Evolutionary conservation across 1,284 basidiomycete genomes (phyloP).

Genomic region (Cryptococcus sp.): DNA sequence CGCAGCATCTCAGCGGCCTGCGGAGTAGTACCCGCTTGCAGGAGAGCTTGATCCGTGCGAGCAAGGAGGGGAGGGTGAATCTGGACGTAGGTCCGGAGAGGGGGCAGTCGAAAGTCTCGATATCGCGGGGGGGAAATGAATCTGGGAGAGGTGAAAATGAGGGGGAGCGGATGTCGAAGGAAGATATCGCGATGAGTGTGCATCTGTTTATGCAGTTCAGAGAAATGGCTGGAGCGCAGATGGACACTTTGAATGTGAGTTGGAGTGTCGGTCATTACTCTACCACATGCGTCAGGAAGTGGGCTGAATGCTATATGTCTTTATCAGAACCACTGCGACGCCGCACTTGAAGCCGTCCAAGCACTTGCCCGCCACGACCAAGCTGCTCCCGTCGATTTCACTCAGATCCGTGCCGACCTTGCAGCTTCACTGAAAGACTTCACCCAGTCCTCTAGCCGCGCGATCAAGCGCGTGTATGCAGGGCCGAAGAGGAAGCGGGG

Average conservation of each 20-base stretch:
- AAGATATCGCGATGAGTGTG: constrained; percentile 63
- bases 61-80: constrained; percentile 57
- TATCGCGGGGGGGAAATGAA: not conserved
- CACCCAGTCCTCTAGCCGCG: constrained; percentile 63
- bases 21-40: constrained; percentile 77
- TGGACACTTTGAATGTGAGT: constrained; percentile 72
- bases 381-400: constrained; percentile 54
- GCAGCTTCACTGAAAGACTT: constrained; percentile 68
- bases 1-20: constrained; percentile 84
- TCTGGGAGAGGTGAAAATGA: not conserved
- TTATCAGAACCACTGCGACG: constrained; percentile 34
- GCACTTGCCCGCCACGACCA: constrained; percentile 15
- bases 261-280: no score
- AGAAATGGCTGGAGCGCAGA: constrained; percentile 73
- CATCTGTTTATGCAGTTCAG: constrained; percentile 76
- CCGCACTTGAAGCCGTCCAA: constrained; percentile 44
- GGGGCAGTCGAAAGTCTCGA: not conserved
- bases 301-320: not conserved
- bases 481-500: constrained; percentile 48
- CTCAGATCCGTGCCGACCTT: constrained; percentile 62
- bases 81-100: constrained; percentile 28
- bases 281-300: not conserved
- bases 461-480: constrained; percentile 69
- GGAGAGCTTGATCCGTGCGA: constrained; percentile 68
- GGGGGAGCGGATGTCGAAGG: constrained; percentile 14